A percentile compares a stretch with the other conserved stretches of the same genome.
phyloP scores from a whole-genome alignment of 2,329 filamentous ascomycete species.

The Cladophialophora bantiana region DNA sequence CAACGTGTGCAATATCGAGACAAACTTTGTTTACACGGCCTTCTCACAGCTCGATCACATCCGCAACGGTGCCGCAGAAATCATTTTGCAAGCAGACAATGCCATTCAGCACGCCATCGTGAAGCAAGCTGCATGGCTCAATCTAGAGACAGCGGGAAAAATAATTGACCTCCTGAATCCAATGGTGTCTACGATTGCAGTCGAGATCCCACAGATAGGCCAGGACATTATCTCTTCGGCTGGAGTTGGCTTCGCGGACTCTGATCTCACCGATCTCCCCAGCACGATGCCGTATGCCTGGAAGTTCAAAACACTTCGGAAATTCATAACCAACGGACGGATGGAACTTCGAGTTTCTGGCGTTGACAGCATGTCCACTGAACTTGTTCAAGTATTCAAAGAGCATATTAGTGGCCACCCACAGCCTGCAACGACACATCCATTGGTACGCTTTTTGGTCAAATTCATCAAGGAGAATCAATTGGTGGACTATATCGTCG shows the following conservation, averaged over 20 bases:
- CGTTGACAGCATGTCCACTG: constrained; percentile 73
- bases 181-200: constrained; percentile 45
- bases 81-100: constrained; percentile 43
- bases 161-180: constrained; percentile 47
- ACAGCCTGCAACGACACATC: constrained; percentile 52
- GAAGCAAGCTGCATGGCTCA: constrained; percentile 53
- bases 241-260: constrained; percentile 32
- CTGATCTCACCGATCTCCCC: constrained; percentile 42
- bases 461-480: constrained; percentile 72
- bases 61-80: constrained; percentile 27
- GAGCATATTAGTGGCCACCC: constrained; percentile 53
- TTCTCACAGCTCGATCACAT: constrained; percentile 33
- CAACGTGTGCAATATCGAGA: constrained; percentile 14
- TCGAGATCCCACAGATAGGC: constrained; percentile 45
- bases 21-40: constrained; percentile 13
- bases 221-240: constrained; percentile 46
- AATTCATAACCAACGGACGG: constrained; percentile 79
- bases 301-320: constrained; percentile 72
- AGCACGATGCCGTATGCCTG: constrained; percentile 61
- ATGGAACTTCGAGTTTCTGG: constrained; percentile 89
- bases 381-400: constrained; percentile 73
- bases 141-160: constrained; percentile 50
- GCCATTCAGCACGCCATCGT: constrained; percentile 49
- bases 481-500: constrained; percentile 84
- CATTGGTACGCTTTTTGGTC: constrained; percentile 71